A percentile compares a stretch with the other conserved stretches of the same genome.
phyloP scores from a whole-genome alignment of 176 grass and related monocot species.

The Aegilops speltoides region DNA sequence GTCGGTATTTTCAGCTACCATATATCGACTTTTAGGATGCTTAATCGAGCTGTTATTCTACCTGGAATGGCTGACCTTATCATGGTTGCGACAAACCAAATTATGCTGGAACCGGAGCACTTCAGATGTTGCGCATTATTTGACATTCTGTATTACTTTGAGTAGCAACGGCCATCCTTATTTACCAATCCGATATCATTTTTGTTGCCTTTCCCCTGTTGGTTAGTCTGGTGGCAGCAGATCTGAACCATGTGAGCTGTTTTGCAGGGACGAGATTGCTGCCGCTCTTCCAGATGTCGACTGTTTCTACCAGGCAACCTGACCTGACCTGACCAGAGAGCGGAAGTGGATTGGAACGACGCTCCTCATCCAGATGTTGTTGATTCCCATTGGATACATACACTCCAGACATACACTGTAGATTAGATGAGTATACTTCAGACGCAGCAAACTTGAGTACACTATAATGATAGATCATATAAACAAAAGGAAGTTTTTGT shows the following conservation, averaged over 20 bases:
- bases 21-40: slow-evolving; percentile 5
- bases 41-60: slow-evolving; percentile 12
- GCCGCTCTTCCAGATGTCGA: slow-evolving; percentile 27
- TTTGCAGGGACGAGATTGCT: slow-evolving; percentile 32
- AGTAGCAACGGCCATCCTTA: no score
- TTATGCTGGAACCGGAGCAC: slow-evolving; percentile 19
- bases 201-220: not conserved
- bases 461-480: not conserved
- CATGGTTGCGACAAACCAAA: not conserved
- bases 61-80: not conserved
- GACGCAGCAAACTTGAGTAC: not conserved
- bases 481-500: not conserved
- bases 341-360: not conserved
- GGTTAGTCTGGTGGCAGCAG: slow-evolving; percentile 12
- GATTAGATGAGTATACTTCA: not conserved
- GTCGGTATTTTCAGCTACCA: slow-evolving; percentile 1
- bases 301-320: slow-evolving; percentile 2
- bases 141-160: no score
- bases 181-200: no score
- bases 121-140: not conserved
- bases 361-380: not conserved
- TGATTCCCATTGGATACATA: not conserved
- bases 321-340: not conserved
- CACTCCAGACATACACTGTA: not conserved
- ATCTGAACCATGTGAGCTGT: slow-evolving; percentile 4